These are phyloP conservation scores for Whalleya microplaca DNA, from an alignment of 2,329 filamentous ascomycete genomes.

Conservation along the genomic window DNA sequence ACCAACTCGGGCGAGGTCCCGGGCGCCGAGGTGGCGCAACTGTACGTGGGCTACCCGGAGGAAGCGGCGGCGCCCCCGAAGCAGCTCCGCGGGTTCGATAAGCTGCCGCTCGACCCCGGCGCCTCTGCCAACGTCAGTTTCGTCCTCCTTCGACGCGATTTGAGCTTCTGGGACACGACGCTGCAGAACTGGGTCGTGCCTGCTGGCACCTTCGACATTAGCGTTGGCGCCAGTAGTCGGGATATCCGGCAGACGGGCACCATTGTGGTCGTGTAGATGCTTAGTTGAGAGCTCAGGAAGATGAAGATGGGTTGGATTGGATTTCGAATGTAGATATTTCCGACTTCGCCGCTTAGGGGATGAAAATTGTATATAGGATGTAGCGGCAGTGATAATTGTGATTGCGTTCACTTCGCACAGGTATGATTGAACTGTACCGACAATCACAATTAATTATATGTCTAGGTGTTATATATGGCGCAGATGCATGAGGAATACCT, in stretches of 20 bases:
- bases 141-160: conserved; percentile 59
- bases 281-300: not conserved
- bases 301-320: not conserved
- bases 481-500: too few species aligned
- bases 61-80: conserved; percentile 45
- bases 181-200: conserved; percentile 60
- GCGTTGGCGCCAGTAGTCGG: conserved; percentile 51
- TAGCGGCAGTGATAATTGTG: not conserved
- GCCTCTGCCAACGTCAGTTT: conserved; percentile 54
- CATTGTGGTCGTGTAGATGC: conserved; percentile 29
- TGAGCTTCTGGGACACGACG: conserved; percentile 66
- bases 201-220: conserved; percentile 42
- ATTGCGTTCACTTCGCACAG: not conserved
- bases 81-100: conserved; percentile 66
- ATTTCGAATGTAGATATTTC: not conserved
- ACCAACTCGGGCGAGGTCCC: conserved; percentile 65
- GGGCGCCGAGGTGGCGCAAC: conserved; percentile 70
- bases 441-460: too few species aligned
- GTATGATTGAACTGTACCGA: not conserved
- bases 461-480: too few species aligned
- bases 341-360: not conserved
- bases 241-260: conserved; percentile 47
- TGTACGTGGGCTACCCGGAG: conserved; percentile 53
- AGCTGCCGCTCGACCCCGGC: conserved; percentile 54
- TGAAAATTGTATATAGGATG: not conserved